Conservation (phyloP, 2,329 filamentous ascomycete species). For the Alternaria sp. region DNA sequence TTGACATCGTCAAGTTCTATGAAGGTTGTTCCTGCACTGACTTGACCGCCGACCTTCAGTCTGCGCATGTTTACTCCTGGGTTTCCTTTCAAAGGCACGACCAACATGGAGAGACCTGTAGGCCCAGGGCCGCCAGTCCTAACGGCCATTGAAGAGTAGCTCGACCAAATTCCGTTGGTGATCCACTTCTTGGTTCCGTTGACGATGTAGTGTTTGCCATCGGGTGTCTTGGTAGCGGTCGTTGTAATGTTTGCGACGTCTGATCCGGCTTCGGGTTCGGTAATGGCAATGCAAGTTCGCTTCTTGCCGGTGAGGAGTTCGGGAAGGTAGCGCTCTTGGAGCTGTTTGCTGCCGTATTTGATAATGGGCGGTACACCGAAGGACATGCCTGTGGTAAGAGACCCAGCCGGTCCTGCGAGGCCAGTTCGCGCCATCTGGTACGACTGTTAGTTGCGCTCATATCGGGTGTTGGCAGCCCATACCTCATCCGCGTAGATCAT, state of each 20-base stretch:
- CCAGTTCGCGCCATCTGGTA: slow-evolving; percentile 67
- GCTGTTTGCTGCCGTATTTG: slow-evolving; percentile 67
- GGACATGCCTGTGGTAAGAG: slow-evolving; percentile 73
- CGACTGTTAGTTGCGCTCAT: not conserved
- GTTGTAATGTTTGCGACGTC: slow-evolving; percentile 78
- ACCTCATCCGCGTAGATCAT: slow-evolving; percentile 74
- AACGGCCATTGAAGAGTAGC: slow-evolving; percentile 74
- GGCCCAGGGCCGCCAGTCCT: slow-evolving; percentile 71
- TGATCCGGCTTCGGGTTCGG: slow-evolving; percentile 74
- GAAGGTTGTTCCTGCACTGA: slow-evolving; percentile 72
- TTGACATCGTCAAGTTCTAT: slow-evolving; percentile 78
- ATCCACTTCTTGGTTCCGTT: slow-evolving; percentile 81
- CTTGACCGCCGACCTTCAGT: slow-evolving; percentile 70
- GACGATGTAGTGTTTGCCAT: slow-evolving; percentile 72
- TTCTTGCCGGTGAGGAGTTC: slow-evolving; percentile 71
- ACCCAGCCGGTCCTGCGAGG: slow-evolving; percentile 66
- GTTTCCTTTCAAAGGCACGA: slow-evolving; percentile 72
- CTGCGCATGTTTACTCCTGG: slow-evolving; percentile 72
- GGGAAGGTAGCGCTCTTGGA: slow-evolving; percentile 74
- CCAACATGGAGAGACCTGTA: slow-evolving; percentile 68
- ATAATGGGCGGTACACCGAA: slow-evolving; percentile 75
- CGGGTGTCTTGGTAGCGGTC: slow-evolving; percentile 65
- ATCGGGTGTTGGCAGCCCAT: not conserved
- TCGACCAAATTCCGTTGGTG: slow-evolving; percentile 67
- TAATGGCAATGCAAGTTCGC: slow-evolving; percentile 77